These are phyloP conservation scores for Plenodomus tracheiphilus DNA, from an alignment of 2,329 filamentous ascomycete species.

Conservation along the genomic window DNA sequence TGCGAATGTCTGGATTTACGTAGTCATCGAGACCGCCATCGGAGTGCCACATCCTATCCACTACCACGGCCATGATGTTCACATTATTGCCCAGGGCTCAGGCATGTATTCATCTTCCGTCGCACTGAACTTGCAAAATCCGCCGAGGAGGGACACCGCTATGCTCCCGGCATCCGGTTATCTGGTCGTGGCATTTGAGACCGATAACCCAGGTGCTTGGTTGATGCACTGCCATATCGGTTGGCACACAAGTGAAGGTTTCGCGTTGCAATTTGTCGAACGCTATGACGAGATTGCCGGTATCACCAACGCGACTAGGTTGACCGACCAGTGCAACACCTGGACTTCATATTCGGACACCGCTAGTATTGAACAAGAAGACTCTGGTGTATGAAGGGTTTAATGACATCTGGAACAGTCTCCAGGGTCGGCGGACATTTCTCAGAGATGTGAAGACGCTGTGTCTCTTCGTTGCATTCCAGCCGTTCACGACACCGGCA, in stretches of 20 bases:
- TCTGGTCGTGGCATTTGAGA: conserved; percentile 41
- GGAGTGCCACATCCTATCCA: conserved; percentile 39
- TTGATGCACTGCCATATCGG: conserved; percentile 46
- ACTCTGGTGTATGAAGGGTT: conserved; percentile 26
- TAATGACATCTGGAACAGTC: too few relatives aligned
- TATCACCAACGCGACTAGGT: conserved; percentile 12
- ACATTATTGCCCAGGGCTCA: conserved; percentile 30
- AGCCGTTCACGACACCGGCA: too few relatives aligned
- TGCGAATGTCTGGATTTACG: conserved; percentile 43
- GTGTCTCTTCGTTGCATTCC: too few relatives aligned
- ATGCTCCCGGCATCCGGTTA: conserved; percentile 37
- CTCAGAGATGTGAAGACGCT: too few relatives aligned
- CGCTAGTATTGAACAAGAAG: conserved; percentile 27
- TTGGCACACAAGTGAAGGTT: conserved; percentile 42
- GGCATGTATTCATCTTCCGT: conserved; percentile 23
- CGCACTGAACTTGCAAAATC: conserved; percentile 32
- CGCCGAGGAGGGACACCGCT: conserved; percentile 38
- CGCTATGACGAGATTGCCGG: conserved; percentile 28
- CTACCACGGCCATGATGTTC: conserved; percentile 41
- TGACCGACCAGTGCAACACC: conserved; percentile 12
- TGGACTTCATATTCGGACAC: conserved; percentile 16
- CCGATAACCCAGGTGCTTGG: conserved; percentile 44
- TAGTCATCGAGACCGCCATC: conserved; percentile 46
- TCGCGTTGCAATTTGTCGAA: conserved; percentile 41
- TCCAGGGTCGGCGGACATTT: too few relatives aligned